Percentiles rank a stretch among this genome's conserved stretches.
Conservation (phyloP, 805 yeast species). For the Monosporozyma servazzii region DNA sequence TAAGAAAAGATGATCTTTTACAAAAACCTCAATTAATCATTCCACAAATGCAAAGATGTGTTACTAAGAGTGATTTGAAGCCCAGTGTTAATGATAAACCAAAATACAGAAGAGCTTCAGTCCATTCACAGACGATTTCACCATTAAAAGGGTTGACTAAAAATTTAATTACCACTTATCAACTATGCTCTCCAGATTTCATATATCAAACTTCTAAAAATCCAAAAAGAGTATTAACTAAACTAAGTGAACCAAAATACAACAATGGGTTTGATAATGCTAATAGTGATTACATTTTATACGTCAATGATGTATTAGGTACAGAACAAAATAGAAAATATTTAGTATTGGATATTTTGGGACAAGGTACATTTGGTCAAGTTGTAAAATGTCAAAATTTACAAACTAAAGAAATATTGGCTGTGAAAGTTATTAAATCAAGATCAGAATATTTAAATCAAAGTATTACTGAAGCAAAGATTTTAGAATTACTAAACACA, state of each 20-base stretch:
- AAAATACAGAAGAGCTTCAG: conserved; percentile 60
- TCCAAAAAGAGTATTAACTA: conserved; percentile 86
- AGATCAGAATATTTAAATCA: conserved; percentile 87
- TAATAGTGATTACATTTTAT: conserved; percentile 82
- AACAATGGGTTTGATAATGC: conserved; percentile 84
- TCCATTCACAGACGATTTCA: conserved; percentile 54
- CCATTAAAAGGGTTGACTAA: conserved; percentile 77
- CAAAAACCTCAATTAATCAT: conserved; percentile 21
- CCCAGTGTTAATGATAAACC: conserved; percentile 57
- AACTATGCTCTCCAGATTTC: conserved; percentile 77
- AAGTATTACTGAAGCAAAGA: conserved; percentile 79
- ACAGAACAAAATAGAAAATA: conserved; percentile 60
- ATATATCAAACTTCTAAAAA: conserved; percentile 76
- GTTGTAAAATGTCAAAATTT: conserved; percentile 82
- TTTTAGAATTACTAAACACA: conserved; percentile 71
- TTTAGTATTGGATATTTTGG: conserved; percentile 80
- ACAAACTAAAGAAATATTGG: conserved; percentile 75
- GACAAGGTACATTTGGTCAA: conserved; percentile 98
- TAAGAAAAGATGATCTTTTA: conserved; percentile 1
- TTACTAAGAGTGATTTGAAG: conserved; percentile 41
- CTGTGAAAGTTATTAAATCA: conserved; percentile 89
- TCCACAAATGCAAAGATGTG: conserved; percentile 42
- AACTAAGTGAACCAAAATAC: conserved; percentile 74
- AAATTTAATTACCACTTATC: conserved; percentile 68
- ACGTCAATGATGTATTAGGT: conserved; percentile 90